A percentile compares a stretch with the other conserved stretches of the same genome.
These are phyloP conservation scores for Neonectria coccinea DNA, from an alignment of 2,329 filamentous ascomycete species.

Conservation along the genomic window DNA sequence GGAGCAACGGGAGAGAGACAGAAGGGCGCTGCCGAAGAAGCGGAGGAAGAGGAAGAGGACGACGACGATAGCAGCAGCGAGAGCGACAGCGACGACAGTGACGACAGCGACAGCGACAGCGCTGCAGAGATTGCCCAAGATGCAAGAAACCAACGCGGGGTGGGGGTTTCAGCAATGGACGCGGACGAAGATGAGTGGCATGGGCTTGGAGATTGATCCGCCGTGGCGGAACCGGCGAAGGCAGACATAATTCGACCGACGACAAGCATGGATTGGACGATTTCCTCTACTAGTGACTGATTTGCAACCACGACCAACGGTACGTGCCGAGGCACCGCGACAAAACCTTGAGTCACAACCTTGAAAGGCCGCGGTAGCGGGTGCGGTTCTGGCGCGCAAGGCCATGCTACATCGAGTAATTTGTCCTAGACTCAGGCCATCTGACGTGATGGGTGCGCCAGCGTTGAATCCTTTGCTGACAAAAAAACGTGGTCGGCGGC, in stretches of 20 bases:
- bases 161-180: constrained; percentile 20
- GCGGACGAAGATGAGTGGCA: constrained; percentile 43
- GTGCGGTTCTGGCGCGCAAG: constrained; percentile 12
- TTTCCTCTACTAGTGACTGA: neutral
- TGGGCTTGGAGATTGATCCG: constrained; percentile 42
- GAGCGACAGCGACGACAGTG: constrained; percentile 11
- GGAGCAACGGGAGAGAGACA: constrained; percentile 36
- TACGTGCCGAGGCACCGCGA: constrained; percentile 16
- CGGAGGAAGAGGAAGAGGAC: constrained; percentile 36
- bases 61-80: neutral
- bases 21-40: constrained; percentile 42
- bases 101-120: constrained; percentile 14
- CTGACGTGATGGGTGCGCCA: constrained; percentile 21
- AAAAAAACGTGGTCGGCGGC: constrained; percentile 24
- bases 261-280: constrained; percentile 3
- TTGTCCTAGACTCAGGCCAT: constrained; percentile 30
- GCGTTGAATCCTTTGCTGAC: neutral
- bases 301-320: constrained; percentile 12
- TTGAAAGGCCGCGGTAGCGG: constrained; percentile 2
- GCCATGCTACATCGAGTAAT: constrained; percentile 15
- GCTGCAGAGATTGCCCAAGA: constrained; percentile 26
- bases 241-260: constrained; percentile 11
- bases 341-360: neutral
- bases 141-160: constrained; percentile 35
- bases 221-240: constrained; percentile 15